Percentiles rank a stretch among this genome's conserved stretches.
Conservation (phyloP, 768 basidiomycete genomes). For the Phaffia tasmanica region DNA sequence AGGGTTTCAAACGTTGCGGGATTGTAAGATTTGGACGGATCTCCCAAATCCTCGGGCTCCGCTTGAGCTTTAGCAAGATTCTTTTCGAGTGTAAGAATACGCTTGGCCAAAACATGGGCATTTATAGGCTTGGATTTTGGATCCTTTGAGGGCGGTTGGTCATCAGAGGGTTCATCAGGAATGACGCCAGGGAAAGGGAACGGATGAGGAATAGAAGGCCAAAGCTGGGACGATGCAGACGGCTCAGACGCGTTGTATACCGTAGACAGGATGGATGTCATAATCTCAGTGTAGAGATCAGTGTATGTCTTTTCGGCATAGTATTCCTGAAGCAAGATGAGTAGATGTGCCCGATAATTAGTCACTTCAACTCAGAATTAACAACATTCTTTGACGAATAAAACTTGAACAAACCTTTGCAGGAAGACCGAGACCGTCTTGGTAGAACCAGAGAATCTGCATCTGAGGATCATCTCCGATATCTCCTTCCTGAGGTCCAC, state of each 20-base stretch:
- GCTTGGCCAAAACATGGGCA: constrained; percentile 46
- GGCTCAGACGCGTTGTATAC: constrained; percentile 42
- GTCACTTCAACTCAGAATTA: neutral
- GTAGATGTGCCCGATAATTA: neutral
- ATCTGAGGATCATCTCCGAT: constrained; percentile 70
- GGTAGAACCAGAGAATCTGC: constrained; percentile 77
- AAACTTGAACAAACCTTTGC: constrained; percentile 53
- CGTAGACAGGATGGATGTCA: constrained; percentile 55
- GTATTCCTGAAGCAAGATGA: constrained; percentile 55
- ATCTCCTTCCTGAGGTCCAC: constrained; percentile 54
- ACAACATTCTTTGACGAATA: neutral
- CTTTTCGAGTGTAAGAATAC: constrained; percentile 63
- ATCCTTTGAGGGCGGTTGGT: constrained; percentile 3
- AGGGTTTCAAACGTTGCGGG: constrained; percentile 61
- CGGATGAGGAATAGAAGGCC: constrained; percentile 18
- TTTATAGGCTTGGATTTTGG: constrained; percentile 17
- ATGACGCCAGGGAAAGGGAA: constrained; percentile 13
- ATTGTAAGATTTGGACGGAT: constrained; percentile 83
- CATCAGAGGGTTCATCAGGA: constrained; percentile 18
- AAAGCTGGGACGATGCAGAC: neutral
- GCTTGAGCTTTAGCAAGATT: constrained; percentile 65
- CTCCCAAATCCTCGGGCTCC: constrained; percentile 60
- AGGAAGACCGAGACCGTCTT: constrained; percentile 68
- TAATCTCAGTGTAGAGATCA: constrained; percentile 57
- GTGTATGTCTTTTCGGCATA: constrained; percentile 64